Conservation (phyloP, 148 eudicot genomes). For the Heliamphora exappendiculata region DNA sequence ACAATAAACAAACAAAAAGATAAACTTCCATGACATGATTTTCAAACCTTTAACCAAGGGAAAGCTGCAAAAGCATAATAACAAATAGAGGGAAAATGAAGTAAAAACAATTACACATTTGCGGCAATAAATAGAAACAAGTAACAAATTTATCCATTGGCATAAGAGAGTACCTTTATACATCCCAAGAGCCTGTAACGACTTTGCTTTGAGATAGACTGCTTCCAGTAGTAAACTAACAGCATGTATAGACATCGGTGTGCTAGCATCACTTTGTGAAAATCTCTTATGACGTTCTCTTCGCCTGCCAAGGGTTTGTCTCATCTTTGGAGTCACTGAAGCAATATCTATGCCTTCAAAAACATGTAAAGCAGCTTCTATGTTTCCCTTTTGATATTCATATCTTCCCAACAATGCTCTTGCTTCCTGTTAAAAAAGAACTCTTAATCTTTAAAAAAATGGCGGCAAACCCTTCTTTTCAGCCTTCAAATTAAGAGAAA, state of each 20-base stretch:
- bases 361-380: constrained; percentile 87
- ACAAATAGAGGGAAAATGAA: neutral
- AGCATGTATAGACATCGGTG: constrained; percentile 65
- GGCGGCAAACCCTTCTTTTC: neutral
- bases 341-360: constrained; percentile 86
- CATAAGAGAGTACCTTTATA: constrained; percentile 47
- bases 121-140: neutral
- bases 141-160: neutral
- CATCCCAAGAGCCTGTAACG: constrained; percentile 70
- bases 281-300: constrained; percentile 38
- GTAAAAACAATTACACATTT: neutral
- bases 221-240: constrained; percentile 73
- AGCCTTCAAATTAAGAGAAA: constrained; percentile 1
- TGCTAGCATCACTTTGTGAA: constrained; percentile 37
- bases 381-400: constrained; percentile 87
- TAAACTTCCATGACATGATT: neutral
- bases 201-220: constrained; percentile 74
- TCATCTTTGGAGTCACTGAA: constrained; percentile 61
- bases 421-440: constrained; percentile 58
- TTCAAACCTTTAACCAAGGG: neutral
- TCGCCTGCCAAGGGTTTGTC: constrained; percentile 44
- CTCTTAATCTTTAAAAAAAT: neutral
- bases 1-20: neutral
- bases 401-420: constrained; percentile 90
- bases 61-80: neutral